Evolutionary conservation across 2,329 filamentous ascomycete species (phyloP), one percentile per base, ranked within the genome.

Genomic region (Rugonectria rugulosa): DNA sequence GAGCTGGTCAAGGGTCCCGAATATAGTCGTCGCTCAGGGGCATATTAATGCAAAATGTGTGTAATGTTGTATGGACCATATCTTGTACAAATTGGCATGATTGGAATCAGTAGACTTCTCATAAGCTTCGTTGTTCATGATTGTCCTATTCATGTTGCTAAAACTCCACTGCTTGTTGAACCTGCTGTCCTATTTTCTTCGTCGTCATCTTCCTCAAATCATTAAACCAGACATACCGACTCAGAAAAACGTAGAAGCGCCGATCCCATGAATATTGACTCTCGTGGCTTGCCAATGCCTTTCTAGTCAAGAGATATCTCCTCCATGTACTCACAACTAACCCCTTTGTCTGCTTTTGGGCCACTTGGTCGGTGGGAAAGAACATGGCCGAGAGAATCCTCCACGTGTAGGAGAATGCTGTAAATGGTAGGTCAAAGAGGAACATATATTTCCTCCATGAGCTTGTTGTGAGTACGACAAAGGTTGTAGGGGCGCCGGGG

Each of bases 1-100:
- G 64, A 73, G 41, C 61, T 77, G 5, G 78, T 81, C 1, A 68
- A 76, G 0, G 80, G 79, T 11, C 74, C 79, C 2, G 70, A 63
- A 31, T 88, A 80, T 66, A 65, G 67, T 32, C 63, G 66, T 60
- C 77, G 85, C n/a, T 61, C 69, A 24, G 79, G 75, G 1, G 81
- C 80, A 6, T 87, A 87, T 62, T 87, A 47, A 49, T n/a, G n/a
- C n/a, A n/a, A n/a, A n/a, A n/a, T n/a, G n/a, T n/a, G n/a, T n/a
- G n/a, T n/a, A n/a, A n/a, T n/a, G n/a, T n/a, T n/a, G n/a, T n/a
- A n/a, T n/a, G n/a, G n/a, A n/a, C n/a, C n/a, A n/a, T n/a, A n/a
- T n/a, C n/a, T n/a, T n/a, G n/a, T n/a, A n/a, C n/a, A n/a, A n/a
- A n/a, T n/a, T n/a, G n/a, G n/a, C n/a, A n/a, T n/a, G n/a, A n/a